Evolutionary conservation across 306 rosid genomes (phyloP), one percentile per base, ranked within the genome.

Genomic region (Astragalus membranaceus): DNA sequence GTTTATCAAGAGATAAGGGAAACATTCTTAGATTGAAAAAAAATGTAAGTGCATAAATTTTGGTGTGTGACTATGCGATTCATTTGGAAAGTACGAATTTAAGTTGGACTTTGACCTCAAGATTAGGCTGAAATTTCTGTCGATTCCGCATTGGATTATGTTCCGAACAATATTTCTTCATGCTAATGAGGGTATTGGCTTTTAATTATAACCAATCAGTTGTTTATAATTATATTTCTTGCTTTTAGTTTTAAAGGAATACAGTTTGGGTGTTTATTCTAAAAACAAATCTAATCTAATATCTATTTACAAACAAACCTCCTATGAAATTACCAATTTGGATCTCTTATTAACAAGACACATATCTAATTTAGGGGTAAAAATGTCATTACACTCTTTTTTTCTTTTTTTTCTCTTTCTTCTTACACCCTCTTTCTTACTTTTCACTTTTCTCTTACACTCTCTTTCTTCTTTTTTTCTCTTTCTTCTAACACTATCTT

Each of bases 41-140:
- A 42, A 42, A 11, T 29, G 5, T 13, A n/a, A 56, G 16, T 29
- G 37, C 5, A 11, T 42, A 43, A 70, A 56, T 32, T 42, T 13
- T 16, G 48, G n/a, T n/a, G n/a, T n/a, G n/a, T n/a, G n/a, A n/a
- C n/a, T n/a, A n/a, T n/a, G 20, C 15, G 42, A 33, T 54, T 32
- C 63, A 35, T 48, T 20, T 48, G 49, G 23, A 20, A 60, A n/a
- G n/a, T 60, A 44, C 42, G 60, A 69, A 47, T 33, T 41, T 75
- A 7, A 42, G 54, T 5, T 10, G 78, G 10, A 32, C 17, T 52
- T 53, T 62, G 32, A 53, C 37, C 26, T 67, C 39, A 10, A 53
- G 64, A 30, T 69, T 69, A 30, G 61, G 70, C 67, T 80, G 52
- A 41, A 11, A 74, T 35, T 41, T 8, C 74, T 69, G 39, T 53